These are phyloP conservation scores for Grigorovia jiainica DNA, from an alignment of 805 yeast genomes.

Conservation along the genomic window DNA sequence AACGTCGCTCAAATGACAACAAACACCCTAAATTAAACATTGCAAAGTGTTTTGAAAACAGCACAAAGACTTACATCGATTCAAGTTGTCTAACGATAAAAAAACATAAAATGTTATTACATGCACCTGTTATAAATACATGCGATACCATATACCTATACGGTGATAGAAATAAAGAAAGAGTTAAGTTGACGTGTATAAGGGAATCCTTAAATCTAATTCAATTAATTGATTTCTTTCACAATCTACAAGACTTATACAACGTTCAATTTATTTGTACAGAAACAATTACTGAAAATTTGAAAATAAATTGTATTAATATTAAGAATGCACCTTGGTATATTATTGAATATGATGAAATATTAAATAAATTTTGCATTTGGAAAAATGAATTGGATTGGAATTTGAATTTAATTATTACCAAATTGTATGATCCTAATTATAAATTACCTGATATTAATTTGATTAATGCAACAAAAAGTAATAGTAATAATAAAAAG, in stretches of 20 bases:
- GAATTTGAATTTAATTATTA: slow-evolving; percentile 16
- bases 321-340: slow-evolving; percentile 16
- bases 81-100: neutral
- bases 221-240: slow-evolving; percentile 13
- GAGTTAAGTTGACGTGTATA: slow-evolving; percentile 19
- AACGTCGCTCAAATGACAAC: no score
- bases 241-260: slow-evolving; percentile 19
- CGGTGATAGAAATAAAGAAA: slow-evolving; percentile 19
- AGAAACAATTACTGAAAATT: slow-evolving; percentile 24
- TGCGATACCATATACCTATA: slow-evolving; percentile 19
- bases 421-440: slow-evolving; percentile 10
- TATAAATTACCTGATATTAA: neutral
- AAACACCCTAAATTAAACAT: no score
- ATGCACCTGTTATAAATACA: neutral
- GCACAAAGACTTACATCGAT: no score
- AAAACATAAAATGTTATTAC: neutral
- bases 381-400: slow-evolving; percentile 24
- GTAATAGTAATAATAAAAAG: neutral
- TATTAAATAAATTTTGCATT: slow-evolving; percentile 12
- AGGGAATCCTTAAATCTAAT: slow-evolving; percentile 7
- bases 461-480: no score
- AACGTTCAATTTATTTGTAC: slow-evolving; percentile 17
- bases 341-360: slow-evolving; percentile 21
- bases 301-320: slow-evolving; percentile 15
- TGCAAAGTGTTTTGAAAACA: no score